A percentile compares a stretch with the other conserved stretches of the same genome.
phyloP scores from a whole-genome alignment of 495 filamentous ascomycete genomes.

The Mycothermus thermophilus region DNA sequence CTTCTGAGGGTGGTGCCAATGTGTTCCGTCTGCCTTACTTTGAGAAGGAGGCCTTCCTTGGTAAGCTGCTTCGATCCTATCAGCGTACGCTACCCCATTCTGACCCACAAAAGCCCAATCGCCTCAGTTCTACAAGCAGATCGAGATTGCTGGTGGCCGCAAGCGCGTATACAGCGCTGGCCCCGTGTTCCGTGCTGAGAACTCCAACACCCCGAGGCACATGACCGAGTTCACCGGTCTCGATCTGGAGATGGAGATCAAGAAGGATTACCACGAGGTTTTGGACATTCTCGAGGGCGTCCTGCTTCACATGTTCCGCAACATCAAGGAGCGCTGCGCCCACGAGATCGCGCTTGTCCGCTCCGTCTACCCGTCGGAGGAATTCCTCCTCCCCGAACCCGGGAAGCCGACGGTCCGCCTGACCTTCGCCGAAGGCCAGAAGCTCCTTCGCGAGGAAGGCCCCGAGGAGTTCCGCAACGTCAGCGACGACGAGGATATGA shows the following conservation, averaged over 20 bases:
- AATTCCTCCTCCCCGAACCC: constrained; percentile 38
- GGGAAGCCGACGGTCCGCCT: constrained; percentile 73
- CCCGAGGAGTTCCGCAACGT: constrained; percentile 55
- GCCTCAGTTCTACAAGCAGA: constrained; percentile 93
- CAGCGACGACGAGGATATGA: constrained; percentile 64
- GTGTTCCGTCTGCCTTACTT: constrained; percentile 93
- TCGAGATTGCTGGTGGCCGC: constrained; percentile 85
- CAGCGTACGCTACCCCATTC: neutral
- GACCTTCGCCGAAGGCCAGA: constrained; percentile 74
- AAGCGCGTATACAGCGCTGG: constrained; percentile 81
- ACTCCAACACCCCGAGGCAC: constrained; percentile 90
- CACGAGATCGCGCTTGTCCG: constrained; percentile 58
- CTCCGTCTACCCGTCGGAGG: constrained; percentile 44
- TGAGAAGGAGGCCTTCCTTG: constrained; percentile 67
- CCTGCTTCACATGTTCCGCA: constrained; percentile 74
- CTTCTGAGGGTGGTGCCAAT: constrained; percentile 85
- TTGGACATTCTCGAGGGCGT: constrained; percentile 66
- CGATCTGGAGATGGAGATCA: constrained; percentile 94
- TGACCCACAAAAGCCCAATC: constrained; percentile 13
- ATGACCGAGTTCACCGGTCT: constrained; percentile 96
- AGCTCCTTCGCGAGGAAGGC: constrained; percentile 65
- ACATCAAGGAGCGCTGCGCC: constrained; percentile 39
- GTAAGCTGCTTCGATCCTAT: constrained; percentile 17
- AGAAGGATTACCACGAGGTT: constrained; percentile 79
- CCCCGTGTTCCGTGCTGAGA: constrained; percentile 87